Conservation (phyloP, 2,329 filamentous ascomycete genomes). For the Exophiala alcalophila region DNA sequence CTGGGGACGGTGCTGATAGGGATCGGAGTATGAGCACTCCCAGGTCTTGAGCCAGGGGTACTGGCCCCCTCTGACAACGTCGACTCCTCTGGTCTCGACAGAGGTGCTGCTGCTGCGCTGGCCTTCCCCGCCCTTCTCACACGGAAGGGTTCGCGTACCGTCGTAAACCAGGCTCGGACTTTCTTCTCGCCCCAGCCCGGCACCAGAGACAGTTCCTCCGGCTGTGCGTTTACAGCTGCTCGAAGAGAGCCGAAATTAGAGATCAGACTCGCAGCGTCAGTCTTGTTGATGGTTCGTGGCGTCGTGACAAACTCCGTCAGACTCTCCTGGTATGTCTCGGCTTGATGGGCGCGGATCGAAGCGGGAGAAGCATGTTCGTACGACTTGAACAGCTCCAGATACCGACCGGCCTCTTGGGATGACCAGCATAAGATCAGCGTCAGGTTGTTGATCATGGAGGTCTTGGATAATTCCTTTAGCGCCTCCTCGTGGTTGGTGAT, state of each 20-base stretch:
- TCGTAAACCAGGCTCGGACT: slow-evolving; percentile 77
- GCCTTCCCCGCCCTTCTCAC: slow-evolving; percentile 66
- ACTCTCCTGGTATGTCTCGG: slow-evolving; percentile 77
- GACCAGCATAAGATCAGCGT: slow-evolving; percentile 94
- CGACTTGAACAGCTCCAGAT: slow-evolving; percentile 91
- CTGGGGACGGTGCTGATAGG: slow-evolving; percentile 32
- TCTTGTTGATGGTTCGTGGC: slow-evolving; percentile 87
- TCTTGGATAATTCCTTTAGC: slow-evolving; percentile 86
- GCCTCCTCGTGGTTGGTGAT: slow-evolving; percentile 91
- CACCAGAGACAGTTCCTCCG: slow-evolving; percentile 81
- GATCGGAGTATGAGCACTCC: slow-evolving; percentile 30
- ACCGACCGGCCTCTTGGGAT: slow-evolving; percentile 86
- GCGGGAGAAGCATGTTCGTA: slow-evolving; percentile 82
- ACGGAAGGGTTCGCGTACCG: slow-evolving; percentile 81
- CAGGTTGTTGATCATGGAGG: slow-evolving; percentile 85
- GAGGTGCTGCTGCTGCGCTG: slow-evolving; percentile 40
- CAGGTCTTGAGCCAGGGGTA: slow-evolving; percentile 30
- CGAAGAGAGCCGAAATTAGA: slow-evolving; percentile 87
- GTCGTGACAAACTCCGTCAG: slow-evolving; percentile 91
- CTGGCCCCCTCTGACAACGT: slow-evolving; percentile 21
- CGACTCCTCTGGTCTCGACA: slow-evolving; percentile 22
- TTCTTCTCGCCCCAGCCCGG: slow-evolving; percentile 95
- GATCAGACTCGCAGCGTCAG: slow-evolving; percentile 85
- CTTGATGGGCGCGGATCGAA: slow-evolving; percentile 81
- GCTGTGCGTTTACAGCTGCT: slow-evolving; percentile 80